Evolutionary conservation across 441 rosid species (phyloP), one percentile per base, ranked within the genome.

Genomic region (Populus hybrid): DNA sequence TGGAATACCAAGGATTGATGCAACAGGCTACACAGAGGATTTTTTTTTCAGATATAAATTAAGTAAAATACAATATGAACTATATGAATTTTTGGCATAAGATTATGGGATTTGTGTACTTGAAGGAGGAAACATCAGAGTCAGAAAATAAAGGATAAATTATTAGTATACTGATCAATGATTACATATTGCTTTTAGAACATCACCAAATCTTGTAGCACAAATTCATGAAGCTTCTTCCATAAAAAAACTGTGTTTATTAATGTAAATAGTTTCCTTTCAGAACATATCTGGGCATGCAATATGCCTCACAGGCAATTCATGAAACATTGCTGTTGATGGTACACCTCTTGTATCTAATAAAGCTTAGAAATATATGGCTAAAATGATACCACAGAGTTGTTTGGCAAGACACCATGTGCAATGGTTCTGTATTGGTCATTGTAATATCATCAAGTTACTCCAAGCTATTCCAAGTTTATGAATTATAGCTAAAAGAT

Each of bases 1-100:
- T 29, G 98, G 95, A 83, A 96, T 93, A 74, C 90, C 95, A 71
- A 96, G 95, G 78, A 94, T 86, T 53, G 96, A 89, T 45, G 98
- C 98, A 68, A 93, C 91, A 71, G 99, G 99, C 99, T 96, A 78
- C 81, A 89, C 26, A 72, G 29, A 64, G 68, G 69, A 61, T 33
- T 68, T 78, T 65, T 29, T 68, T 69, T 40, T 33, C 7, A 23
- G 2, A 42, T 1, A 79, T 2, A 64, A 64, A 31, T 77, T 72
- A 21, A 29, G 29, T 72, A 36, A 72, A 40, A 53, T 35, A 68
- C 50, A 72, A 33, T 4, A 8, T 16, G 28, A 66, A 18, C 3
- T 12, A 45, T 66, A 20, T 69, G 8, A 8, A 7, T 68, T 5
- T 76, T 68, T 63, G 3, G 38, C 36, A 12, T 3, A 71, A 69